Base-by-base conservation (phyloP, 176 grass and related monocot genomes). In the Carex cristatella region DNA sequence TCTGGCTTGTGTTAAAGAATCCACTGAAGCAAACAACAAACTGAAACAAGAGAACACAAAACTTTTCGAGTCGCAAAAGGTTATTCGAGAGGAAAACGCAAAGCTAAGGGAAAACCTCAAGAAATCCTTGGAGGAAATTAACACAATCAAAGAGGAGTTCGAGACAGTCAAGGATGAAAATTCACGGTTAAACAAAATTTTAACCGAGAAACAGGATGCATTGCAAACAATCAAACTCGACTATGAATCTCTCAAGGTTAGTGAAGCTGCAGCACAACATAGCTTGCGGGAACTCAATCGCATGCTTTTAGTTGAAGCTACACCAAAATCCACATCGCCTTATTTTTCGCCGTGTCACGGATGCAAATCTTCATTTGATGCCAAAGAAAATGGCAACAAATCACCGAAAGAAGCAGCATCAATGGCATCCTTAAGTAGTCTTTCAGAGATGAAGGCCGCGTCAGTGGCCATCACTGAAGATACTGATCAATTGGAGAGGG, bases 101-200 rank as follows among this genome's bases (percentile, higher is more conserved):
- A 90, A 86, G 79, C 38, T 93, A 67, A 93, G 95, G 77, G 91
- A 94, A 88, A 95, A 93, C 83, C 72, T 95, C 57, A 99, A 99
- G 83, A 93, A 92, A 76, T 90, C 90, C 0, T 87, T 99, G 32
- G 80, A 84, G 75, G 91, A 99, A 89, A 94, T 89, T 53, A 91
- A 72, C 38, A 82, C 89, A 65, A 87, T 88, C 77, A 92, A 85
- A 88, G 93, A 99, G 83, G 92, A 91, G 10, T 18, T 95, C 51
- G 87, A 94, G 87, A 92, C 87, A 66, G 86, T 89, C 16, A 94
- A 92, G 78, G 38, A 84, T 59, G 96, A 99, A 60, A 99, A 92
- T 65, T 90, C 86, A 83, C 68, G 79, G 61, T 82, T 99, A 86
- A 93, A 94, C 48, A 83, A 94, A 77, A 56, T 89, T 49, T 86